phyloP scores from a whole-genome alignment of 495 filamentous ascomycete species.

The Xylaria longipes region DNA sequence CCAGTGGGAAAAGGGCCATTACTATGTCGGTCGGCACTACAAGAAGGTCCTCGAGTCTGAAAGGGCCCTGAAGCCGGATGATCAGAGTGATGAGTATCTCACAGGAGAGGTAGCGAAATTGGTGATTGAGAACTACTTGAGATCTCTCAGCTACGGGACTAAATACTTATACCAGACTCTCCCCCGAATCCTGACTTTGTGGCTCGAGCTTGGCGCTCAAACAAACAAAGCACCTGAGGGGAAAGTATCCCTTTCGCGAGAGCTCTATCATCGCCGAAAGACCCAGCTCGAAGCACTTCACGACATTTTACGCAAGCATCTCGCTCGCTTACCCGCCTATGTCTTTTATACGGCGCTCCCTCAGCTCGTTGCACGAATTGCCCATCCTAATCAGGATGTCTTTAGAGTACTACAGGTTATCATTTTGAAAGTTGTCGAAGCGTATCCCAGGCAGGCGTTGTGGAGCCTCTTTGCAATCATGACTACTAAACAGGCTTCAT shows the following conservation, averaged over 20 bases:
- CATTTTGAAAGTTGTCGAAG: conserved; percentile 78
- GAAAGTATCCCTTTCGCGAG: conserved; percentile 66
- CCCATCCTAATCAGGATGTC: conserved; percentile 78
- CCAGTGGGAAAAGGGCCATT: conserved; percentile 95
- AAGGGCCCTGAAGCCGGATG: conserved; percentile 72
- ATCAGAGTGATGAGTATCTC: conserved; percentile 60
- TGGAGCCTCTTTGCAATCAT: conserved; percentile 90
- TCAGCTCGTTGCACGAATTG: conserved; percentile 91
- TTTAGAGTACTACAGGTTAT: conserved; percentile 76
- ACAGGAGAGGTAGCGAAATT: conserved; percentile 85
- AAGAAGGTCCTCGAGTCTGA: conserved; percentile 94
- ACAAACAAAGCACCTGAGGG: conserved; percentile 71
- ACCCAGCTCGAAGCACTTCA: conserved; percentile 75
- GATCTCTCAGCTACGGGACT: conserved; percentile 82
- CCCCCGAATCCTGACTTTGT: conserved; percentile 87
- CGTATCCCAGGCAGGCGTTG: conserved; percentile 87
- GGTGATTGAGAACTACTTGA: conserved; percentile 90
- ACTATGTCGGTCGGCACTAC: conserved; percentile 96
- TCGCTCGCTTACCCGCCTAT: conserved; percentile 79
- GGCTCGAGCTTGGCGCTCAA: conserved; percentile 86
- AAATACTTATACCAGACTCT: conserved; percentile 96
- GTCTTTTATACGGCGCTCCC: conserved; percentile 91
- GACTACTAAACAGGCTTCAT: conserved; percentile 47
- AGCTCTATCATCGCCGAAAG: conserved; percentile 62
- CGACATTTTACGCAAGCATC: conserved; percentile 72